Evolutionary conservation across 2,329 filamentous ascomycete species (phyloP).

Genomic region (Colletotrichum abscissum): DNA sequence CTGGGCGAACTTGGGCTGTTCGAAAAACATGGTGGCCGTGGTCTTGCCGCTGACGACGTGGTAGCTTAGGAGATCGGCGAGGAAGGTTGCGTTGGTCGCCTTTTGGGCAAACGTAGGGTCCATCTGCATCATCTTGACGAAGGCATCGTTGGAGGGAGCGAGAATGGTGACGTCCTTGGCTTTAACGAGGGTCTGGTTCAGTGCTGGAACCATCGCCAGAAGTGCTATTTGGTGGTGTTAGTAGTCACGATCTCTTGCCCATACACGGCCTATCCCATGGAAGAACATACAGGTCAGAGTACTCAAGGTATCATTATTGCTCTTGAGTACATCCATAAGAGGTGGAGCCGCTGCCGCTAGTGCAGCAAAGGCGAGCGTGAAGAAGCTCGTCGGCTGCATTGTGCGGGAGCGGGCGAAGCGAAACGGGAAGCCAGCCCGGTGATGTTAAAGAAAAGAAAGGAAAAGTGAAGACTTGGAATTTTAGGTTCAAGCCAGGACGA

Average conservation of each 20-base stretch:
- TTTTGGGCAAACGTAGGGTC: constrained; percentile 46
- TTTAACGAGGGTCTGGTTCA: constrained; percentile 43
- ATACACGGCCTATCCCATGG: neutral
- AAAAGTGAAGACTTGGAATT: neutral
- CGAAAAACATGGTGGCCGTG: constrained; percentile 40
- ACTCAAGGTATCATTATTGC: constrained; percentile 40
- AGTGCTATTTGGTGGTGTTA: constrained; percentile 35
- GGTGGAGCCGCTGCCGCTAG: constrained; percentile 37
- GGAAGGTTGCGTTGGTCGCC: constrained; percentile 52
- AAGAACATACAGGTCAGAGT: constrained; percentile 38
- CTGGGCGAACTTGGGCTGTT: constrained; percentile 43
- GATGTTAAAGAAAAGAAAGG: constrained; percentile 7
- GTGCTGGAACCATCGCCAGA: constrained; percentile 32
- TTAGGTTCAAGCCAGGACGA: constrained; percentile 8
- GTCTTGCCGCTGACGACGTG: constrained; percentile 70
- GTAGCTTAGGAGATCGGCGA: constrained; percentile 66
- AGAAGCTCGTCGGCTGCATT: constrained; percentile 38
- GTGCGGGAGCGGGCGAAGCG: constrained; percentile 2
- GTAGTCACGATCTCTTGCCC: neutral
- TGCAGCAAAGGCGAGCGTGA: constrained; percentile 38
- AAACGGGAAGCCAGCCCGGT: constrained; percentile 20
- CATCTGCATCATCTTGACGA: constrained; percentile 48
- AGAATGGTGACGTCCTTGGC: constrained; percentile 57
- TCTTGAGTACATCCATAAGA: constrained; percentile 37
- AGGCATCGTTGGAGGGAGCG: constrained; percentile 68